These are phyloP conservation scores for Ogataea kodamae DNA, from an alignment of 805 yeast genomes.

Conservation along the genomic window DNA sequence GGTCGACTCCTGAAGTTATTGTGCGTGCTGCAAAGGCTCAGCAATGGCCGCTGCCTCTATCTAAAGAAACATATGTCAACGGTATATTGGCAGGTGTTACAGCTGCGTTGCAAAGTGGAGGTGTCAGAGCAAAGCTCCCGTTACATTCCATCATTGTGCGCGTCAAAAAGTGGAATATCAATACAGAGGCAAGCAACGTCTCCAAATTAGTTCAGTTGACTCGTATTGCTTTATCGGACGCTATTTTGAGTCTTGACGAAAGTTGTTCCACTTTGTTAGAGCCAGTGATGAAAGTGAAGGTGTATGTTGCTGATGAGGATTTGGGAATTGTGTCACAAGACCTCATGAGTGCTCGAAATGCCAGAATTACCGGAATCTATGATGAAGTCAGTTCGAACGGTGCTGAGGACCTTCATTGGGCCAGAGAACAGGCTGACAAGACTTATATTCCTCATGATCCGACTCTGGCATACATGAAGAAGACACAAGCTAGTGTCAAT, in stretches of 20 bases:
- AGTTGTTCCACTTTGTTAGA: slow-evolving; percentile 60
- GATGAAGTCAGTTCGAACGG: slow-evolving; percentile 43
- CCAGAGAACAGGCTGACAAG: slow-evolving; percentile 51
- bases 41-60: slow-evolving; percentile 45
- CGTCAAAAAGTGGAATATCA: slow-evolving; percentile 50
- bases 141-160: slow-evolving; percentile 59
- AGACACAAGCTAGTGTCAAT: slow-evolving; percentile 31
- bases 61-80: slow-evolving; percentile 50
- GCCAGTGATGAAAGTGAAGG: slow-evolving; percentile 78
- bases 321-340: slow-evolving; percentile 86
- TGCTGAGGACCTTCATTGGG: slow-evolving; percentile 42
- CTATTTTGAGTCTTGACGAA: slow-evolving; percentile 31
- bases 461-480: slow-evolving; percentile 42
- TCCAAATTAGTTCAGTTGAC: slow-evolving; percentile 43
- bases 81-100: slow-evolving; percentile 55
- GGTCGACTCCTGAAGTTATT: slow-evolving; percentile 24
- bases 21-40: slow-evolving; percentile 20
- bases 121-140: slow-evolving; percentile 52
- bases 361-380: slow-evolving; percentile 66
- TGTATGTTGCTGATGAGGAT: slow-evolving; percentile 65
- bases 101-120: slow-evolving; percentile 66
- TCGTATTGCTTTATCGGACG: slow-evolving; percentile 41
- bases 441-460: slow-evolving; percentile 76
- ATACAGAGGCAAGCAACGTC: slow-evolving; percentile 43
- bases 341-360: slow-evolving; percentile 72